phyloP scores from a whole-genome alignment of 2,329 filamentous ascomycete genomes.

The Talaromyces sp. region DNA sequence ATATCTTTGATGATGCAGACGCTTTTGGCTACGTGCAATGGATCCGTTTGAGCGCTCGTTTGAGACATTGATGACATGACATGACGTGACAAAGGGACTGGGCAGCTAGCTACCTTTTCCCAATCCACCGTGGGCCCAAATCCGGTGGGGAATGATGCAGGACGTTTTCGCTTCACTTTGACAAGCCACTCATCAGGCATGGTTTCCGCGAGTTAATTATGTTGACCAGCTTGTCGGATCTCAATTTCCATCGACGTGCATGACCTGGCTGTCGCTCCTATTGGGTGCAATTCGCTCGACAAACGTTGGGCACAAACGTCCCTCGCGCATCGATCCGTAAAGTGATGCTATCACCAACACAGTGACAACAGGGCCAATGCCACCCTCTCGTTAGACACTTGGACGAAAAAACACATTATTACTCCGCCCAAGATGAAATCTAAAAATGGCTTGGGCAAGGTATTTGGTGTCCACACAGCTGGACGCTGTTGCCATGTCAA shows the following conservation, averaged over 20 bases:
- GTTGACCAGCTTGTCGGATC: conserved; percentile 10
- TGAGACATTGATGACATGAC: not conserved
- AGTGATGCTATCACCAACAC: not conserved
- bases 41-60: not conserved
- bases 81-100: not conserved
- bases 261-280: conserved; percentile 7
- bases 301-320: conserved; percentile 13
- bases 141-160: conserved; percentile 11
- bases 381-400: not conserved
- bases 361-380: not conserved
- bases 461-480: not conserved
- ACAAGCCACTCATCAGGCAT: conserved; percentile 5
- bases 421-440: not conserved
- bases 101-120: not conserved
- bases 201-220: conserved; percentile 6
- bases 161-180: conserved; percentile 15
- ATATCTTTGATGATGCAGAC: too few relatives aligned
- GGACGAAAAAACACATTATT: not conserved
- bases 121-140: conserved; percentile 1
- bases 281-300: conserved; percentile 7
- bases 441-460: not conserved
- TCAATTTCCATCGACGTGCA: conserved; percentile 7
- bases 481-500: not conserved
- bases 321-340: not conserved
- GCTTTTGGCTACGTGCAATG: not conserved